Evolutionary conservation across 2,329 filamentous ascomycete species (phyloP).

Genomic region (Cladosporium sp.): DNA sequence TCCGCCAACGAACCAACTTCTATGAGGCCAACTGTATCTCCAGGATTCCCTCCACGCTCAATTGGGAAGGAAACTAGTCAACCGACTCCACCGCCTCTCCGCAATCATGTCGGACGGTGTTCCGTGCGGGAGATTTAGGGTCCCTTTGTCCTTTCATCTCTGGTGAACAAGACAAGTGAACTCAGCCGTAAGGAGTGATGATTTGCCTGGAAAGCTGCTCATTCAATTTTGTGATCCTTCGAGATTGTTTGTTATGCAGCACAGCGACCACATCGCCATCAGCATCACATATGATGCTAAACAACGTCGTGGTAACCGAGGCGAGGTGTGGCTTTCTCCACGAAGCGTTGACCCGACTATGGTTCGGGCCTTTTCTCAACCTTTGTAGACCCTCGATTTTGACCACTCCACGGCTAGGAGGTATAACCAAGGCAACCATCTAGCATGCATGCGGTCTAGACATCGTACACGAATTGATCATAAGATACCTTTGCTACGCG

Average conservation of each 20-base stretch:
- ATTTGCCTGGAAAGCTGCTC: not conserved
- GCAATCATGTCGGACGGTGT: constrained; percentile 1
- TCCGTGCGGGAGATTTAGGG: constrained; percentile 14
- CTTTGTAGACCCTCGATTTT: not conserved
- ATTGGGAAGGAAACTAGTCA: constrained; percentile 15
- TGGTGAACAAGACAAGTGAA: not conserved
- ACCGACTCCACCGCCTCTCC: constrained; percentile 13
- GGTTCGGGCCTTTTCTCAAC: constrained; percentile 12
- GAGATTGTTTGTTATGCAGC: not conserved
- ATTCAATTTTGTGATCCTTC: not conserved
- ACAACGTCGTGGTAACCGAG: not conserved
- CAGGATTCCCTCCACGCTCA: constrained; percentile 15
- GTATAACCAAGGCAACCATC: not conserved
- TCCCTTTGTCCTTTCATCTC: not conserved
- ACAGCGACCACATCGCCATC: not conserved
- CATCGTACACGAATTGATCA: not conserved
- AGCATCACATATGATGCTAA: not conserved
- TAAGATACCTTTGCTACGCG: not conserved
- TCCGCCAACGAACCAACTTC: not conserved
- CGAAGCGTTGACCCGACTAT: constrained; percentile 10
- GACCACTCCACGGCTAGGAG: not conserved
- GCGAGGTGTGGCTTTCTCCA: constrained; percentile 1
- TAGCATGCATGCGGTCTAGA: not conserved
- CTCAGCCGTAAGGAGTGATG: not conserved
- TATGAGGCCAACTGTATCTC: constrained; percentile 18